phyloP scores from a whole-genome alignment of 495 filamentous ascomycete species.

The Podospora conica region DNA sequence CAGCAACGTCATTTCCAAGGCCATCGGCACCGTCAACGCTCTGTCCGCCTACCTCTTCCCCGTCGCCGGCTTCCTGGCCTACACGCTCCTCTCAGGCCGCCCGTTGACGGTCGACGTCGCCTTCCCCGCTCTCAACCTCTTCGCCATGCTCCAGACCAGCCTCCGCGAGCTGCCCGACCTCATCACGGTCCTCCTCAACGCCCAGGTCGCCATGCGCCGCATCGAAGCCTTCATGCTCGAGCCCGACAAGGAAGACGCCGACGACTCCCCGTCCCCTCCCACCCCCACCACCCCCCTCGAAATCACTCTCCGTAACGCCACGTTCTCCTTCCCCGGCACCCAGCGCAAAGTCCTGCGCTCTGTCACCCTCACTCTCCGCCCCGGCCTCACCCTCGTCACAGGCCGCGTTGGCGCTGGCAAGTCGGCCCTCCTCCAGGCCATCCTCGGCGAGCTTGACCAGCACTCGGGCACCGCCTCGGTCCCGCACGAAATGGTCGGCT shows the following conservation, averaged over 20 bases:
- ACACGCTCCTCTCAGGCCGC: conserved; percentile 59
- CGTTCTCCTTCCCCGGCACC: conserved; percentile 72
- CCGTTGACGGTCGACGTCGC: conserved; percentile 68
- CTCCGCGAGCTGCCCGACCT: conserved; percentile 65
- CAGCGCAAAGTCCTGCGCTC: conserved; percentile 53
- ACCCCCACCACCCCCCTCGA: conserved; percentile 20
- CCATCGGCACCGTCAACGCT: conserved; percentile 55
- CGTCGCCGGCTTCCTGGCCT: conserved; percentile 70
- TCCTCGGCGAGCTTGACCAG: conserved; percentile 73
- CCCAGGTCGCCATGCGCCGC: conserved; percentile 66
- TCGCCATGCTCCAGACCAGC: conserved; percentile 61
- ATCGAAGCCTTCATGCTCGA: conserved; percentile 81
- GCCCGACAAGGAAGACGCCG: conserved; percentile 58
- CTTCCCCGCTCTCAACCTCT: conserved; percentile 75
- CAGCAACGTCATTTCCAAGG: conserved; percentile 52
- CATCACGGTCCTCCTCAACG: conserved; percentile 66
- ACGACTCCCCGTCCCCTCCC: conserved; percentile 22
- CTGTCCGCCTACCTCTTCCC: conserved; percentile 66
- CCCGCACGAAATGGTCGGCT: conserved; percentile 66
- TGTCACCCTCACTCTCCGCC: conserved; percentile 53
- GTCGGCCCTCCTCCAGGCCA: conserved; percentile 68
- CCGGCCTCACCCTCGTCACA: conserved; percentile 56
- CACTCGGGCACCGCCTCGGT: conserved; percentile 50
- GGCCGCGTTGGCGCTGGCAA: conserved; percentile 79
- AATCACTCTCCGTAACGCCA: conserved; percentile 54